A percentile compares a stretch with the other conserved stretches of the same genome.
phyloP scores from a whole-genome alignment of 2,329 filamentous ascomycete species.

The Leptographium wingfieldii region DNA sequence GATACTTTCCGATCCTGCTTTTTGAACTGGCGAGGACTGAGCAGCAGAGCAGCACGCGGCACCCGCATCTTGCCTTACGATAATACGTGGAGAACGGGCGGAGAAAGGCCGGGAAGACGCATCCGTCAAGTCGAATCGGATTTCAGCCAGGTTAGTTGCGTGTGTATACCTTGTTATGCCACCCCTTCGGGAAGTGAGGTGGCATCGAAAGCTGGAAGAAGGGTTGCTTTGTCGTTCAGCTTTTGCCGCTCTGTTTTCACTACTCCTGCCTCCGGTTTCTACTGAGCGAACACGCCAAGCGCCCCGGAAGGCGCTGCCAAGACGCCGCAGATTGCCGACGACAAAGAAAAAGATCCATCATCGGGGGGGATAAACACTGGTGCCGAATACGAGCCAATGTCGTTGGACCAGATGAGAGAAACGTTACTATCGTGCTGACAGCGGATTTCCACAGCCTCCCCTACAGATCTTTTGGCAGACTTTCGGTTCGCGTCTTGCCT shows the following conservation, averaged over 20 bases:
- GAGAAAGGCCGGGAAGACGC: no score
- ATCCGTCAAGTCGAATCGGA: no score
- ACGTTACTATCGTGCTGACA: not conserved
- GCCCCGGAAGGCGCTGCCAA: not conserved
- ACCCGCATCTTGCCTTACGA: no score
- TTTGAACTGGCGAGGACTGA: no score
- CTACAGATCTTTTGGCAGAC: not conserved
- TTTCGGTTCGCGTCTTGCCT: not conserved
- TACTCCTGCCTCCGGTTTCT: not conserved
- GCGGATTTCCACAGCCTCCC: not conserved
- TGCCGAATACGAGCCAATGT: not conserved
- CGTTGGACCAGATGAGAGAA: not conserved
- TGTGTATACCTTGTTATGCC: no score
- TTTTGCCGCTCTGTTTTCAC: not conserved
- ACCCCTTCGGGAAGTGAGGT: not conserved
- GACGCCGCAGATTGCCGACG: not conserved
- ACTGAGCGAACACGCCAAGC: not conserved
- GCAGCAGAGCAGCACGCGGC: no score
- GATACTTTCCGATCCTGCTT: no score
- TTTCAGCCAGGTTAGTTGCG: no score
- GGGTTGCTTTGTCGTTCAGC: not conserved
- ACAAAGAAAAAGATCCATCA: not conserved
- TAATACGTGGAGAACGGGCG: no score
- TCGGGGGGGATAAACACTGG: not conserved
- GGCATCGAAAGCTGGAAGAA: not conserved